A percentile compares a stretch with the other conserved stretches of the same genome.
Conservation (phyloP, 371 early-diverging fungal genomes). For the Haplosporangium sp. region DNA sequence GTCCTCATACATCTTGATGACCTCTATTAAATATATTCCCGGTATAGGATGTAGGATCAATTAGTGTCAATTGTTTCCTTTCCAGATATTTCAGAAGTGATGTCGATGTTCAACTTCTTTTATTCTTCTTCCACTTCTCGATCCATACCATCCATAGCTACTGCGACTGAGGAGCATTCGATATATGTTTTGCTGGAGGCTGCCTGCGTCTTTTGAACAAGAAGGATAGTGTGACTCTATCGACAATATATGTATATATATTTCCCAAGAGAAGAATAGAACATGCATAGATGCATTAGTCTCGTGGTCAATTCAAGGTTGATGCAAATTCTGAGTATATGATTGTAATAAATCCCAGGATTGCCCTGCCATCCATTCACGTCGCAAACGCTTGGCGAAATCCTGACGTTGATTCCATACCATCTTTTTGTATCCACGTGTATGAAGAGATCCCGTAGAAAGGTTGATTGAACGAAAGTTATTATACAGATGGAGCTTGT, state of each 20-base stretch:
- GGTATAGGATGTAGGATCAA: background rate
- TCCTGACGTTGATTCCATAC: background rate
- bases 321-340: too few relatives aligned
- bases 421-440: too few relatives aligned
- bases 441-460: too few relatives aligned
- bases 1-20: slow-evolving; percentile 52
- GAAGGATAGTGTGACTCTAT: slow-evolving; percentile 54
- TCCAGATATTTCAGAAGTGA: background rate
- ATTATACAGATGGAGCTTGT: too few relatives aligned
- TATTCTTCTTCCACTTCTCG: background rate
- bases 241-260: background rate
- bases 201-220: slow-evolving; percentile 43
- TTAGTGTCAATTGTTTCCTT: background rate
- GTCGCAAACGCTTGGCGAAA: too few relatives aligned
- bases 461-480: too few relatives aligned
- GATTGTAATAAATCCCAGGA: too few relatives aligned
- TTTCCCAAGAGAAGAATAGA: background rate
- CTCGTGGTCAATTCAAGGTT: background rate
- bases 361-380: background rate
- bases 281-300: background rate
- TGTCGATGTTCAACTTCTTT: background rate
- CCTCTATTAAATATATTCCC: slow-evolving; percentile 19
- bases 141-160: slow-evolving; percentile 52
- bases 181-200: slow-evolving; percentile 52
- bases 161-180: slow-evolving; percentile 46